A percentile compares a stretch with the other conserved stretches of the same genome.
These are phyloP conservation scores for Nicotiana benthamiana DNA, from an alignment of 257 asterid species.

Conservation along the genomic window DNA sequence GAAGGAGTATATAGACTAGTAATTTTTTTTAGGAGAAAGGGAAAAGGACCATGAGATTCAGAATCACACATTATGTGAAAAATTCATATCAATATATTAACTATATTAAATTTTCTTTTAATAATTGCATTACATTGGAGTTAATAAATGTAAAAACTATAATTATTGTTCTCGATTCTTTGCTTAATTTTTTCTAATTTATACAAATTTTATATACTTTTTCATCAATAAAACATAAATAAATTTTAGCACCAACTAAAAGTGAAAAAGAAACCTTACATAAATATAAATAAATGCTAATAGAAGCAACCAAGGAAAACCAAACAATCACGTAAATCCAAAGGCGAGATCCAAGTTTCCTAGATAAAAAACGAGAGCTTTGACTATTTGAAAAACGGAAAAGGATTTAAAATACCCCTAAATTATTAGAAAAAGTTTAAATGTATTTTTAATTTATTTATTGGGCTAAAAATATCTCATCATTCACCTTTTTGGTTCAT, in stretches of 20 bases:
- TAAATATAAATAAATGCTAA: neutral
- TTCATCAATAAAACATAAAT: rapidly evolving
- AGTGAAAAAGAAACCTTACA: too few species aligned
- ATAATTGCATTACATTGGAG: neutral
- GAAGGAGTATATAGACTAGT: too few species aligned
- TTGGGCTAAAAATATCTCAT: too few species aligned
- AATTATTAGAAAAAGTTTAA: too few species aligned
- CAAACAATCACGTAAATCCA: neutral
- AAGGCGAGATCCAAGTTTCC: neutral
- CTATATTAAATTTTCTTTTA: neutral
- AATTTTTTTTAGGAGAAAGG: too few species aligned
- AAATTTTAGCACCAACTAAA: rapidly evolving
- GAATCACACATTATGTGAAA: too few species aligned
- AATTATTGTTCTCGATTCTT: neutral
- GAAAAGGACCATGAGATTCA: too few species aligned
- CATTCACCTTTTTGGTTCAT: too few species aligned
- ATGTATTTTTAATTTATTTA: too few species aligned
- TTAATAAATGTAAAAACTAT: neutral
- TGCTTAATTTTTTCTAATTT: neutral
- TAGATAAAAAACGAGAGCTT: neutral
- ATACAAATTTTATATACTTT: too few species aligned
- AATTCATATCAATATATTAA: neutral
- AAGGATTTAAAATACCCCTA: too few species aligned
- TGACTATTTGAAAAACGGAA: neutral
- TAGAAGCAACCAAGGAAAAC: neutral